Conservation (phyloP, 2,329 filamentous ascomycete genomes). For the Chaetomiaceae sp. region DNA sequence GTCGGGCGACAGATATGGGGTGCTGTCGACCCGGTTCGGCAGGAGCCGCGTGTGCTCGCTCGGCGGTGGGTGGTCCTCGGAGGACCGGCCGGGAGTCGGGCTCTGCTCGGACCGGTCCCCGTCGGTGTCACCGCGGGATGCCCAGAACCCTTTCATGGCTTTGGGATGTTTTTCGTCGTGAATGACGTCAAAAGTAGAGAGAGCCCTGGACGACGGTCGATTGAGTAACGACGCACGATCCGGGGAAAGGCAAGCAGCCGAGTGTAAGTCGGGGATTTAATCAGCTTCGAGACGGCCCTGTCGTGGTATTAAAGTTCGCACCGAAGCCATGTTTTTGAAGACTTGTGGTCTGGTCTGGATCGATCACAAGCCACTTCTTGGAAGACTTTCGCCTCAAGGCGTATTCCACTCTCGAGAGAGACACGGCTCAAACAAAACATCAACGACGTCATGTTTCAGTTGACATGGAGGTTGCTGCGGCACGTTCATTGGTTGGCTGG, state of each 20-base stretch:
- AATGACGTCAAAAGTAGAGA: slow-evolving; percentile 3
- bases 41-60: slow-evolving; percentile 62
- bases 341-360: neutral
- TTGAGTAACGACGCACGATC: neutral
- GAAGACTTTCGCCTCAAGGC: too few relatives aligned
- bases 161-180: neutral
- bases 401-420: too few relatives aligned
- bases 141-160: slow-evolving; percentile 11
- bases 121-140: slow-evolving; percentile 2
- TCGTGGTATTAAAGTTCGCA: neutral
- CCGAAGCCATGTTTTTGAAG: neutral
- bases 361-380: neutral
- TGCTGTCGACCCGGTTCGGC: slow-evolving; percentile 57
- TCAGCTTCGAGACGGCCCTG: neutral
- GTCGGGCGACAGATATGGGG: slow-evolving; percentile 65
- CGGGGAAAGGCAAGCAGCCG: neutral
- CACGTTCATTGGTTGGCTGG: neutral
- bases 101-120: neutral
- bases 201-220: neutral
- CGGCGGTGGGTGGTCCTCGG: slow-evolving; percentile 32
- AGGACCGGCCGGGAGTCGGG: slow-evolving; percentile 1
- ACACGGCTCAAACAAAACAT: slow-evolving; percentile 7
- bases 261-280: neutral
- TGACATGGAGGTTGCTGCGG: too few relatives aligned
- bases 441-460: slow-evolving; percentile 19